phyloP scores from a whole-genome alignment of 2,329 filamentous ascomycete genomes.

The Tolypocladium inflatum region DNA sequence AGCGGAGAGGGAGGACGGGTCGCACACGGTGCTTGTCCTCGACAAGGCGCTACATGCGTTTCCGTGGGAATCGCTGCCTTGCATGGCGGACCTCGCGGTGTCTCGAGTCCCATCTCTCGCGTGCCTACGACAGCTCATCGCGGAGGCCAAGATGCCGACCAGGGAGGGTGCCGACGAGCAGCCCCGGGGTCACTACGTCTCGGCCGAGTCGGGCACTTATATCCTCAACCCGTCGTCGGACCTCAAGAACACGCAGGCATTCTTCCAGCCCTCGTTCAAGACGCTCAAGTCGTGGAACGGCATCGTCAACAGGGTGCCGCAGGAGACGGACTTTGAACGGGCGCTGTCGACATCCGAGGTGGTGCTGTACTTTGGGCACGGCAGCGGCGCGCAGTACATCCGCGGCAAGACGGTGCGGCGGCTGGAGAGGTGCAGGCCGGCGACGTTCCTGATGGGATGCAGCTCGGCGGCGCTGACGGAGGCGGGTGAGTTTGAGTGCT shows the following conservation, averaged over 20 bases:
- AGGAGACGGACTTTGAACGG: conserved; percentile 65
- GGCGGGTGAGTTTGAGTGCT: conserved; percentile 81
- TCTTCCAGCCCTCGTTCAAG: conserved; percentile 57
- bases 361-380: conserved; percentile 92
- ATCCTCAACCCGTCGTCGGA: conserved; percentile 87
- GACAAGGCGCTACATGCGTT: conserved; percentile 88
- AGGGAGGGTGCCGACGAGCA: conserved; percentile 5
- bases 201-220: conserved; percentile 52
- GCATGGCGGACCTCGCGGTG: conserved; percentile 67
- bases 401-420: conserved; percentile 73
- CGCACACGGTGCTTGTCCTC: conserved; percentile 78
- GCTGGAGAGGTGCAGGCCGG: conserved; percentile 64
- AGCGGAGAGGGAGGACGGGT: conserved; percentile 30
- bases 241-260: conserved; percentile 67
- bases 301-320: conserved; percentile 60
- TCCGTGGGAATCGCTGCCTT: conserved; percentile 93
- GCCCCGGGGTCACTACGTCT: conserved; percentile 43
- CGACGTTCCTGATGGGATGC: conserved; percentile 88
- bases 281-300: conserved; percentile 62
- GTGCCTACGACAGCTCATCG: conserved; percentile 67
- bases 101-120: conserved; percentile 83
- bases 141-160: conserved; percentile 31
- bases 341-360: conserved; percentile 59
- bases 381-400: conserved; percentile 90
- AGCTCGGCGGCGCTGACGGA: conserved; percentile 71